Percentiles rank a stretch among this genome's conserved stretches.
These are phyloP conservation scores for Teunomyces gatunensis DNA, from an alignment of 805 yeast genomes.

Conservation along the genomic window DNA sequence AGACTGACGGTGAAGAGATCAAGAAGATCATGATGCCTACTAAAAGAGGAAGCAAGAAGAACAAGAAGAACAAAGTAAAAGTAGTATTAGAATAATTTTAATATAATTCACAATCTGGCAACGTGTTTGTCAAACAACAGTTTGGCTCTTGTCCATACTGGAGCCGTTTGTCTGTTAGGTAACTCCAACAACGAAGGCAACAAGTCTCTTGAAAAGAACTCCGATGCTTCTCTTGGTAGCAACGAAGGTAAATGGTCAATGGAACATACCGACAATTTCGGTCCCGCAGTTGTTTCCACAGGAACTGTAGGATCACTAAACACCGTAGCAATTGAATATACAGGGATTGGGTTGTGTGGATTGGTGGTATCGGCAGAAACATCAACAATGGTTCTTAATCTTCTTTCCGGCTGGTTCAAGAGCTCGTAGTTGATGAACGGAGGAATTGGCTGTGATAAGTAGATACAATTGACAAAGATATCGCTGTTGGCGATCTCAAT, in stretches of 20 bases:
- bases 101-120: conserved; percentile 47
- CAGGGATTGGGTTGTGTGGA: conserved; percentile 97
- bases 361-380: conserved; percentile 98
- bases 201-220: conserved; percentile 81
- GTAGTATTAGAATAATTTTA: conserved; percentile 53
- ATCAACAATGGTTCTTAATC: conserved; percentile 88
- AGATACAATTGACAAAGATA: conserved; percentile 93
- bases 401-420: conserved; percentile 67
- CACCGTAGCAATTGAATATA: conserved; percentile 84
- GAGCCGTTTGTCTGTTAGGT: conserved; percentile 76
- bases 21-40: conserved; percentile 54
- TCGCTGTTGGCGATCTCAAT: conserved; percentile 84
- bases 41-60: conserved; percentile 40
- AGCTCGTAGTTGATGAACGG: conserved; percentile 77
- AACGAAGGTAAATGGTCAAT: conserved; percentile 96
- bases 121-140: conserved; percentile 81
- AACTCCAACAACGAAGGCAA: conserved; percentile 85
- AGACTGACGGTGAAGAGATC: conserved; percentile 69
- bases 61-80: conserved; percentile 26
- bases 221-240: conserved; percentile 96
- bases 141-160: conserved; percentile 92
- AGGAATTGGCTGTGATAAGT: conserved; percentile 87
- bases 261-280: conserved; percentile 85
- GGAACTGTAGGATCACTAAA: conserved; percentile 87
- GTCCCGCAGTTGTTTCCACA: conserved; percentile 77